Evolutionary conservation across 345 rosid species (phyloP).

Genomic region (Hibiscus syriacus): DNA sequence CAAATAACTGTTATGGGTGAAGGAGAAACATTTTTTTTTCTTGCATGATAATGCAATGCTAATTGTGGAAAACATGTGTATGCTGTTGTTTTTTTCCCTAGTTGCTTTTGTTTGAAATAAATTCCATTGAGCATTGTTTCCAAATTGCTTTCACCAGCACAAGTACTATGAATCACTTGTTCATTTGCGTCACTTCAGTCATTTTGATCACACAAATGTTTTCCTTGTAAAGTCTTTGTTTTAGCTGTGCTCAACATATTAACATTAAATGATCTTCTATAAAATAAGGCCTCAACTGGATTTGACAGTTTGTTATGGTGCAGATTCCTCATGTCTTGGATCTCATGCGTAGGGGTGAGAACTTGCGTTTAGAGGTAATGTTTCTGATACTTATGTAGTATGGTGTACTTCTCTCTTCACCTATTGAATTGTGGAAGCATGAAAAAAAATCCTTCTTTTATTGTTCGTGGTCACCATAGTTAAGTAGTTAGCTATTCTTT

Average conservation of each 20-base stretch:
- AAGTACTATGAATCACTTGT: background rate
- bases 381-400: background rate
- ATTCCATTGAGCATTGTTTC: background rate
- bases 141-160: background rate
- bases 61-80: background rate
- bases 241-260: background rate
- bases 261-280: background rate
- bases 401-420: background rate
- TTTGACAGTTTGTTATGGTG: slow-evolving; percentile 23
- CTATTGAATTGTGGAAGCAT: background rate
- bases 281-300: background rate
- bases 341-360: slow-evolving; percentile 75
- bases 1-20: background rate
- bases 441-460: background rate
- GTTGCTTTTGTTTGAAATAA: background rate
- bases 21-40: background rate
- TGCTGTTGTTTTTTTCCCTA: background rate
- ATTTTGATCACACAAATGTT: background rate
- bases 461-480: background rate
- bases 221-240: background rate
- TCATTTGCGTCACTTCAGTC: background rate
- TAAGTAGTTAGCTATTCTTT: background rate
- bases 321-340: slow-evolving; percentile 78
- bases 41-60: background rate
- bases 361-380: slow-evolving; percentile 69